Percentiles rank a stretch among this genome's conserved stretches.
Evolutionary conservation across 805 yeast species (phyloP).

Genomic region (Saturnispora dispora): DNA sequence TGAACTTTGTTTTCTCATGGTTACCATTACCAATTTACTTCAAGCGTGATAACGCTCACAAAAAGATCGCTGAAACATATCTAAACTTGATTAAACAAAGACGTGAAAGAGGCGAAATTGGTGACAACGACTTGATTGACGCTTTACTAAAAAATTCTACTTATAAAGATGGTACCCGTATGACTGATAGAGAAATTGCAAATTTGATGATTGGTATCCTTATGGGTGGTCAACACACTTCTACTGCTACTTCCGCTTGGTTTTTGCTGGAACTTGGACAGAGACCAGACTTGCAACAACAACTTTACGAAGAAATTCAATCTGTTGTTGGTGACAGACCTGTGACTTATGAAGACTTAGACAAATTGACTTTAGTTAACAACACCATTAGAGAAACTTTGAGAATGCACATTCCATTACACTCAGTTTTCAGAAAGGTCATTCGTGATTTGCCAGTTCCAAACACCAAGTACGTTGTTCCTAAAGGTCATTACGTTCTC

Average conservation of each 20-base stretch:
- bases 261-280: slow-evolving; percentile 83
- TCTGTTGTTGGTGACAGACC: slow-evolving; percentile 52
- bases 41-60: slow-evolving; percentile 83
- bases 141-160: slow-evolving; percentile 71
- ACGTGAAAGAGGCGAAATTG: slow-evolving; percentile 61
- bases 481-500: slow-evolving; percentile 80
- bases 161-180: slow-evolving; percentile 86
- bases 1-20: slow-evolving; percentile 92
- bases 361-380: slow-evolving; percentile 71
- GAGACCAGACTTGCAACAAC: slow-evolving; percentile 76
- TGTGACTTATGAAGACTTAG: slow-evolving; percentile 73
- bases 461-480: slow-evolving; percentile 69
- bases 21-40: slow-evolving; percentile 72
- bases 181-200: slow-evolving; percentile 95
- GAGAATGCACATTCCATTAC: slow-evolving; percentile 94
- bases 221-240: slow-evolving; percentile 99
- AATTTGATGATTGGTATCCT: slow-evolving; percentile 87
- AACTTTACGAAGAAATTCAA: slow-evolving; percentile 65
- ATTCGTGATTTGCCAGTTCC: slow-evolving; percentile 71
- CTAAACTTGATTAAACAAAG: slow-evolving; percentile 68
- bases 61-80: slow-evolving; percentile 70
- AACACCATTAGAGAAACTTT: slow-evolving; percentile 86
- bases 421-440: slow-evolving; percentile 91
- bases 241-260: slow-evolving; percentile 96
- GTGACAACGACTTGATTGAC: slow-evolving; percentile 81